A percentile compares a stretch with the other conserved stretches of the same genome.
Conservation (phyloP, 192 early-diverging fungal species). For the Coemansia sp. region DNA sequence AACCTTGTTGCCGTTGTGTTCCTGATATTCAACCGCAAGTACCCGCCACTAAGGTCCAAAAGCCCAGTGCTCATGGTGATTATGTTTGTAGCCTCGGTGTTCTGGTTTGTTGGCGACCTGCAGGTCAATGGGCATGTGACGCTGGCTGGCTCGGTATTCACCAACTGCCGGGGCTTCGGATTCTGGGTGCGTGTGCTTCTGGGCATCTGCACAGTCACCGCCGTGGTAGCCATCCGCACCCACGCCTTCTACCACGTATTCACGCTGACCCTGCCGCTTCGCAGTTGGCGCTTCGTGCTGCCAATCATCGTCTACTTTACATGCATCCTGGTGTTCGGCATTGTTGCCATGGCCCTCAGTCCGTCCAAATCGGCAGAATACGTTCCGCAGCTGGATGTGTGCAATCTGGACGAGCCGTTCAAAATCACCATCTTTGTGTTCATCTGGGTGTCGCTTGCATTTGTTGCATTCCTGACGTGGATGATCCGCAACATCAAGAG, state of each 20-base stretch:
- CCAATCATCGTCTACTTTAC: conserved; percentile 14
- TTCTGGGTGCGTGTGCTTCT: conserved; percentile 37
- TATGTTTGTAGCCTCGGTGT: conserved; percentile 6
- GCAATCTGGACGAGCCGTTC: conserved; percentile 18
- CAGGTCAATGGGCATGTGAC: conserved; percentile 33
- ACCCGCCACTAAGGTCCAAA: conserved; percentile 46
- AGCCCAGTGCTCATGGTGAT: conserved; percentile 28
- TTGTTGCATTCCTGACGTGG: conserved; percentile 23
- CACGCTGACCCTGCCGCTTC: conserved; percentile 3
- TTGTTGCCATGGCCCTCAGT: conserved; percentile 16
- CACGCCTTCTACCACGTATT: conserved; percentile 33
- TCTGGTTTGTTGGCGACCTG: conserved; percentile 45
- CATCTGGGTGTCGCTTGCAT: conserved; percentile 16
- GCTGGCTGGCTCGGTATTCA: conserved; percentile 9
- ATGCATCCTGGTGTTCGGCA: conserved; percentile 13
- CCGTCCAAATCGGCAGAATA: conserved; percentile 13
- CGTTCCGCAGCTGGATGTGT: conserved; percentile 12
- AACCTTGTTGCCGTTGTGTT: conserved; percentile 22
- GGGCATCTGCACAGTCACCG: conserved; percentile 27
- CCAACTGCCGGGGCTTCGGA: conserved; percentile 32
- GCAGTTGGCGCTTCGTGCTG: conserved; percentile 22
- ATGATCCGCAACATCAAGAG: conserved; percentile 38
- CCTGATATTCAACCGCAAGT: conserved; percentile 32
- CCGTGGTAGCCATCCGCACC: conserved; percentile 22
- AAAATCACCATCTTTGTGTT: conserved; percentile 29